Base-by-base conservation (phyloP, 2,329 filamentous ascomycete genomes). In the Cladophialophora yegresii region DNA sequence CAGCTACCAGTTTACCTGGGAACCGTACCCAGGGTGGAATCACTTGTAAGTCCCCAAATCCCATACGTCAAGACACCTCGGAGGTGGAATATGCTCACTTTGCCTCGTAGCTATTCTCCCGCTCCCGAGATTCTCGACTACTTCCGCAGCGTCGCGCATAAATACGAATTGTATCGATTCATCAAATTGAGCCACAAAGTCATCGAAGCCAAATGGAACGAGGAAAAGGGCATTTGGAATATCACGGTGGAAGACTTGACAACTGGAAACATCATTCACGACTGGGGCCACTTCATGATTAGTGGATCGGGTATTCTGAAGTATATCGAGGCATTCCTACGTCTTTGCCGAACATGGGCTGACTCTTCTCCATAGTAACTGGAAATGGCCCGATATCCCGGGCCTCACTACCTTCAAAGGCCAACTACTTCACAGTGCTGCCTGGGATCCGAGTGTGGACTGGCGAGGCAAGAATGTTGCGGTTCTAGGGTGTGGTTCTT, bases 311-410 rank as follows among this genome's bases (percentile, higher is more conserved):
- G 73, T 3, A 65, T 72, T 13, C 63, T 75, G 13, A 74, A 73
- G 85, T 70, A 85, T n/a, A n/a, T n/a, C 85, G 62, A 4, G 0
- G 82, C 85, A 68, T 73, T 87, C 33, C 6, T 32, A 43, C n/a
- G 16, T 45, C 12, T 23, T 33, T 23, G 22, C 23, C 6, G 36
- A 16, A 4, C 3, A 30, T 7, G 20, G 43, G 2, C 5, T 10
- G 12, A n/a, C n/a, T n/a, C n/a, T n/a, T n/a, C n/a, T n/a, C n/a
- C n/a, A n/a, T 43, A 87, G 87, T 45, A 67, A 68, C 75, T 75
- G 70, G 70, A 68, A 63, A 23, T 70, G 66, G 67, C 76, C 77
- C 4, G 64, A 71, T 1, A 76, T 79, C 23, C 61, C 65, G 2
- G 77, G 77, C 4, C 62, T 78, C 6, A 58, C 75, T 9, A 64